A percentile compares a stretch with the other conserved stretches of the same genome.
Evolutionary conservation across 2,329 filamentous ascomycete genomes (phyloP).

Genomic region (Colletotrichum orbiculare): DNA sequence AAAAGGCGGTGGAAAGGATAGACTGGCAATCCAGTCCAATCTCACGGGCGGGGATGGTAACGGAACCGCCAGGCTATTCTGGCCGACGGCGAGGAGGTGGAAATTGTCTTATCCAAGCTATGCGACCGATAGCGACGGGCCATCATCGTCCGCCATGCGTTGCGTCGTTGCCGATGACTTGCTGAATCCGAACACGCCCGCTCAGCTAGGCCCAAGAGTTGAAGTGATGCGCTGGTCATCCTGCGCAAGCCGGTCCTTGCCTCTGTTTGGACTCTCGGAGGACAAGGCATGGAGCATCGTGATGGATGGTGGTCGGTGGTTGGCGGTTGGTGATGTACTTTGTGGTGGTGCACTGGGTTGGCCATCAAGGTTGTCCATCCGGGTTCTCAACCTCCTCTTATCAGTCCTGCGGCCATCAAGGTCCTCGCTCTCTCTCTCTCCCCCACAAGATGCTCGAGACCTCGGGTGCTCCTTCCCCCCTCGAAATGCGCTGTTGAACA

Average conservation of each 20-base stretch:
- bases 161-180: constrained; percentile 13
- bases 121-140: constrained; percentile 1
- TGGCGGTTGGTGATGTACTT: constrained; percentile 18
- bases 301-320: constrained; percentile 15
- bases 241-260: neutral
- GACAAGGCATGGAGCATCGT: constrained; percentile 1
- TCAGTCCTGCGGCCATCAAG: constrained; percentile 32
- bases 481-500: neutral
- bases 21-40: constrained; percentile 1
- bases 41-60: neutral
- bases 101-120: constrained; percentile 27
- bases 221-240: constrained; percentile 21
- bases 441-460: neutral
- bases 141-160: constrained; percentile 14
- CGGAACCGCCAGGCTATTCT: constrained; percentile 5
- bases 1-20: constrained; percentile 29
- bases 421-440: constrained; percentile 23
- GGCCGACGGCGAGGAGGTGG: neutral
- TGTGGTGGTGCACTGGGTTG: constrained; percentile 7
- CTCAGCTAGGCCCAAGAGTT: neutral
- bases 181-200: constrained; percentile 9
- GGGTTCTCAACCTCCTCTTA: constrained; percentile 27
- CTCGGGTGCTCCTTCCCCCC: too few species aligned
- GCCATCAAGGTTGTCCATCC: constrained; percentile 38
- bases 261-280: too few species aligned